phyloP scores from a whole-genome alignment of 768 basidiomycete genomes.

The Kwoniella dejecticola region DNA sequence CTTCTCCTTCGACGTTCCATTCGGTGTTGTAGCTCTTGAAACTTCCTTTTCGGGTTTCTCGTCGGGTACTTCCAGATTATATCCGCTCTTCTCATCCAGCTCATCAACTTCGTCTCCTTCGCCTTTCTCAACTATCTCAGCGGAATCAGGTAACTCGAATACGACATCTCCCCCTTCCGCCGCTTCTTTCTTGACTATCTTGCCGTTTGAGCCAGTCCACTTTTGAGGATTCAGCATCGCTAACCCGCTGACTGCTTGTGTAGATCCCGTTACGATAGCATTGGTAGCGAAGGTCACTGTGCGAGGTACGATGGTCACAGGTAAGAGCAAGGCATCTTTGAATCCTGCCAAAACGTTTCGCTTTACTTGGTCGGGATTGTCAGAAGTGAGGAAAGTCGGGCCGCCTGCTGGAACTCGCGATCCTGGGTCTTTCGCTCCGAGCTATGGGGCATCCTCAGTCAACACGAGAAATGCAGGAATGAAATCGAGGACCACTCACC shows the following conservation, averaged over 20 bases:
- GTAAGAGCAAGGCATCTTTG: conserved; percentile 80
- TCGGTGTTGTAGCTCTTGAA: conserved; percentile 23
- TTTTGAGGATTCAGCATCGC: conserved; percentile 86
- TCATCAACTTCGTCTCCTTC: background rate
- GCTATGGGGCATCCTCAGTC: conserved; percentile 20
- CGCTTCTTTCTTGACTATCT: conserved; percentile 30
- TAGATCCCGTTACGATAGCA: conserved; percentile 66
- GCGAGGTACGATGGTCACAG: conserved; percentile 93
- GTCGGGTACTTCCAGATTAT: background rate
- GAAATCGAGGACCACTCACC: conserved; percentile 31
- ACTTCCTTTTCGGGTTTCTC: conserved; percentile 19
- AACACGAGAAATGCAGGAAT: conserved; percentile 7
- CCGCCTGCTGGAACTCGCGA: conserved; percentile 10
- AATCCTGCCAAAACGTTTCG: conserved; percentile 91
- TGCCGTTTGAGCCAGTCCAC: conserved; percentile 62
- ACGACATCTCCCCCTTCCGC: conserved; percentile 30
- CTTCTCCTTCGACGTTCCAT: conserved; percentile 13
- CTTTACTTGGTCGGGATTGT: conserved; percentile 89
- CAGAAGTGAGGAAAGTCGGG: conserved; percentile 72
- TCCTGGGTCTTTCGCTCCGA: conserved; percentile 31
- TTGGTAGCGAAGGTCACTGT: conserved; percentile 60
- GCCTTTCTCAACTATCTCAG: conserved; percentile 19
- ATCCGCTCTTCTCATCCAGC: conserved; percentile 6
- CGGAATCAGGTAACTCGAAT: conserved; percentile 21
- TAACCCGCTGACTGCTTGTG: conserved; percentile 77